A percentile compares a stretch with the other conserved stretches of the same genome.
Conservation (phyloP, 1,284 basidiomycete genomes). For the Puccinia triticina region DNA sequence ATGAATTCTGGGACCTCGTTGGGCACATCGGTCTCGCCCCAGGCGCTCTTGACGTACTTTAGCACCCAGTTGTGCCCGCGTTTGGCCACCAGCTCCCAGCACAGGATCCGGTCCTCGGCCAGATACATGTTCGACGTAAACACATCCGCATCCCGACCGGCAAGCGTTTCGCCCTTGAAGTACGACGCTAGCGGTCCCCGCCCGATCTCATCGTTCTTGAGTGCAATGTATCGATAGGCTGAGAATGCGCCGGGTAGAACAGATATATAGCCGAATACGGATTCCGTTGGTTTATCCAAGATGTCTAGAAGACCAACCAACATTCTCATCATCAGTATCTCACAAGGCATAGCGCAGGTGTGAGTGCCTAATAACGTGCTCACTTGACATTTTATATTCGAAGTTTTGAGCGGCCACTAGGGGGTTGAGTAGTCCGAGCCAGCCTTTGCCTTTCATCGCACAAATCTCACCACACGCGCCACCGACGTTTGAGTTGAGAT, state of each 20-base stretch:
- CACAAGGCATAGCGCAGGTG: neutral
- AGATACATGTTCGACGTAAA: slow-evolving; percentile 73
- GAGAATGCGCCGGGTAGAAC: slow-evolving; percentile 83
- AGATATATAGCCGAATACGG: slow-evolving; percentile 80
- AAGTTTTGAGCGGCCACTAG: slow-evolving; percentile 87
- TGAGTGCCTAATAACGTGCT: neutral
- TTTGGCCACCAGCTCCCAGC: slow-evolving; percentile 95
- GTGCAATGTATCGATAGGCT: slow-evolving; percentile 78
- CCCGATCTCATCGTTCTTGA: slow-evolving; percentile 84
- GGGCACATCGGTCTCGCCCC: slow-evolving; percentile 96
- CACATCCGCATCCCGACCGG: slow-evolving; percentile 87
- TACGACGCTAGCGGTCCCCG: slow-evolving; percentile 88
- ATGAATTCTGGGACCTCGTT: slow-evolving; percentile 94
- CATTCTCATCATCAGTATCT: neutral
- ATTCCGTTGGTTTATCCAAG: slow-evolving; percentile 91
- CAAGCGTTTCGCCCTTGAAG: slow-evolving; percentile 92
- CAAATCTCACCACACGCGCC: slow-evolving; percentile 96
- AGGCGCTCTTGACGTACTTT: slow-evolving; percentile 91
- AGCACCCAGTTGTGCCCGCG: slow-evolving; percentile 86
- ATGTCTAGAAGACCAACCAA: slow-evolving; percentile 65
- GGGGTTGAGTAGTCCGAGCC: slow-evolving; percentile 63
- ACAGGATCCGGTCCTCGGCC: slow-evolving; percentile 78
- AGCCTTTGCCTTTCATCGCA: slow-evolving; percentile 84
- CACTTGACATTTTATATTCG: slow-evolving; percentile 66
- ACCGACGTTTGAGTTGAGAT: slow-evolving; percentile 86